phyloP scores from a whole-genome alignment of 805 yeast species.

The Suhomyces kilbournensis region DNA sequence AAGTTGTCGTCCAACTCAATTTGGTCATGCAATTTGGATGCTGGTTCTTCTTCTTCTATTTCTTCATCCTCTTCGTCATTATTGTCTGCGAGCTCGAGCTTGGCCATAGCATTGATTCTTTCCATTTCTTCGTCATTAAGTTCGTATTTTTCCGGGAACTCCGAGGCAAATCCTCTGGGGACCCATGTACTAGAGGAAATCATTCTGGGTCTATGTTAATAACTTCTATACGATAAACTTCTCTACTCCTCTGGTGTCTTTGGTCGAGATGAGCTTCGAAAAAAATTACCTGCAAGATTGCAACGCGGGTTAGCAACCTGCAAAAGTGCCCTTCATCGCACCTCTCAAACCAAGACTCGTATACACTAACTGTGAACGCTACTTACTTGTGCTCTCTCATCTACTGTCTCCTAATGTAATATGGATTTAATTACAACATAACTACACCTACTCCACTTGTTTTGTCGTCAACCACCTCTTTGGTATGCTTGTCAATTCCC shows the following conservation, averaged over 20 bases:
- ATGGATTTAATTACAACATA: conserved; percentile 48
- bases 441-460: conserved; percentile 90
- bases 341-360: not conserved
- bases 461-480: conserved; percentile 48
- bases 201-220: conserved; percentile 40
- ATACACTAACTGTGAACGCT: too few relatives aligned
- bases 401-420: not conserved
- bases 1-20: conserved; percentile 76
- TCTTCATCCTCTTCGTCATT: conserved; percentile 50
- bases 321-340: not conserved
- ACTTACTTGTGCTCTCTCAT: too few relatives aligned
- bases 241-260: not conserved
- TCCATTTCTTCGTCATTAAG: conserved; percentile 90
- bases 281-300: not conserved
- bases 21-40: conserved; percentile 45
- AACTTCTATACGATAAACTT: not conserved
- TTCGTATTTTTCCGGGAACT: conserved; percentile 85
- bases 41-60: conserved; percentile 26
- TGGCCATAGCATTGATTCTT: conserved; percentile 81
- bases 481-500: conserved; percentile 61
- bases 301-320: not conserved
- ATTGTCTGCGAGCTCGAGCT: conserved; percentile 76
- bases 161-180: conserved; percentile 92
- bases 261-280: conserved; percentile 2
- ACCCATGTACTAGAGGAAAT: conserved; percentile 94